These are phyloP conservation scores for Astragalus glycyphyllos DNA, from an alignment of 306 rosid species.

Conservation along the genomic window DNA sequence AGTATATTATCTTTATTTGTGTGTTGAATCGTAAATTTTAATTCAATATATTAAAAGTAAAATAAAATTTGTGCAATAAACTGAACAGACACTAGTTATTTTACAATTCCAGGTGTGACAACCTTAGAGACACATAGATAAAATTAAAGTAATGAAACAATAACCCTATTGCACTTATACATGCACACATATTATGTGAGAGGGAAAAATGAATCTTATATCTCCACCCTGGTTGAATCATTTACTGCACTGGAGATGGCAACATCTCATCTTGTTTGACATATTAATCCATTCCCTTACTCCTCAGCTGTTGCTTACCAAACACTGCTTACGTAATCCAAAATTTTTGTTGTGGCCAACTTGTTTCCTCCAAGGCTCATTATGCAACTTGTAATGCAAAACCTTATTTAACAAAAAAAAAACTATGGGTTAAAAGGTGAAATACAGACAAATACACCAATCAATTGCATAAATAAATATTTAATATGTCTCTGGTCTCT, in stretches of 20 bases:
- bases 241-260: conserved; percentile 34
- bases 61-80: neutral
- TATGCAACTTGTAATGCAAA: conserved; percentile 87
- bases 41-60: neutral
- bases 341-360: conserved; percentile 54
- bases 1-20: neutral
- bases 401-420: conserved; percentile 55
- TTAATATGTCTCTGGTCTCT: too few species aligned
- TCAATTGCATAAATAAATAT: conserved; percentile 13
- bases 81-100: neutral
- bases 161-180: neutral
- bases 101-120: conserved; percentile 34
- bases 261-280: conserved; percentile 26
- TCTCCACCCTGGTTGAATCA: conserved; percentile 24
- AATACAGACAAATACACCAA: neutral
- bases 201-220: conserved; percentile 35
- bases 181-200: conserved; percentile 35
- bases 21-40: neutral
- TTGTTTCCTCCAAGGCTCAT: conserved; percentile 82
- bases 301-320: conserved; percentile 51
- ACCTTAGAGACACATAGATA: neutral
- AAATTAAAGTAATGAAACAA: too few species aligned
- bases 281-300: conserved; percentile 4
- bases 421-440: conserved; percentile 36
- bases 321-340: conserved; percentile 76